Evolutionary conservation across 306 rosid species (phyloP).

Genomic region (Quercus rubra): DNA sequence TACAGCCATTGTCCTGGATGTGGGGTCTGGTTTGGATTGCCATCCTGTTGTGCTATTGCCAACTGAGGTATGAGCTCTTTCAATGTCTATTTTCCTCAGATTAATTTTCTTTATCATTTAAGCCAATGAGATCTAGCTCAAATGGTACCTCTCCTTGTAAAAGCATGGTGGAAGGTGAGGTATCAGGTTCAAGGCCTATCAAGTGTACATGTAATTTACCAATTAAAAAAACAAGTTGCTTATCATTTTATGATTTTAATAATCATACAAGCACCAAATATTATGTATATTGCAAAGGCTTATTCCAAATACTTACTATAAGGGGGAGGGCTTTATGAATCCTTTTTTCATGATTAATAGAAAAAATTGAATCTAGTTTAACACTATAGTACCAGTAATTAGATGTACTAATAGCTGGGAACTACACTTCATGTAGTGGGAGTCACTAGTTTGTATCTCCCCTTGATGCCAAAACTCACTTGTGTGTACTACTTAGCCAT

Average conservation of each 20-base stretch:
- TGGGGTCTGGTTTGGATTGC: conserved; percentile 68
- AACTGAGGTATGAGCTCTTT: conserved; percentile 62
- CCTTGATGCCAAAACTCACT: too few species aligned
- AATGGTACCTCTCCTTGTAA: too few species aligned
- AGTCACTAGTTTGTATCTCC: too few species aligned
- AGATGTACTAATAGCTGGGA: neutral
- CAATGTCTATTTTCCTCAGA: neutral
- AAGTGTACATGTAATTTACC: too few species aligned
- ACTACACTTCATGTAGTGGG: too few species aligned
- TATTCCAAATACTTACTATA: neutral
- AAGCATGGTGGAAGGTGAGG: too few species aligned
- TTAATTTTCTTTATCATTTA: conserved; percentile 6
- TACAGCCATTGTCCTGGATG: conserved; percentile 93
- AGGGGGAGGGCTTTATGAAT: neutral
- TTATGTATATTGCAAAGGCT: neutral
- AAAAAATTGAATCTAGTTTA: neutral
- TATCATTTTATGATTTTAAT: too few species aligned
- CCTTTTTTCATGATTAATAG: neutral
- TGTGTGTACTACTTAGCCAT: neutral
- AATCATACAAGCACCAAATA: too few species aligned
- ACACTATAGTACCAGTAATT: neutral
- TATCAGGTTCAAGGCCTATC: too few species aligned
- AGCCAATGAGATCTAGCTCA: too few species aligned
- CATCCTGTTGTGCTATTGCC: conserved; percentile 86
- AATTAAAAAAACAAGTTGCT: too few species aligned